Base-by-base conservation (phyloP, 2,329 filamentous ascomycete genomes). In the Thermochaetoides dissita region DNA sequence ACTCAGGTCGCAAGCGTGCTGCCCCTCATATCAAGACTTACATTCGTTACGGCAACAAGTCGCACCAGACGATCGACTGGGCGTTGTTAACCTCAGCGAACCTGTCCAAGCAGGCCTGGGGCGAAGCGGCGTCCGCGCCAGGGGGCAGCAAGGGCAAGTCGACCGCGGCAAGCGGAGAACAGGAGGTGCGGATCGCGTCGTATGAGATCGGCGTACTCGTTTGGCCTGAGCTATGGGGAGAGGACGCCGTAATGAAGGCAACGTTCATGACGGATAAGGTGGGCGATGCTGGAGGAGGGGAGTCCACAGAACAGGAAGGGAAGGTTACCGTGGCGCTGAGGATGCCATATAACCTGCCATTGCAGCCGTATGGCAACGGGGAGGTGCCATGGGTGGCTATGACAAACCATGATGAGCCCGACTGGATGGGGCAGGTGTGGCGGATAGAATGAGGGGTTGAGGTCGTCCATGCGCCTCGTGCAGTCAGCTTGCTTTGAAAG, bases 11-110 rank as follows among this genome's bases (percentile, higher is more conserved):
- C 41, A 67, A 74, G 38, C 69, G 76, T 30, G 86, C 85, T 11
- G 84, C 85, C 1, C 87, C 87, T 0, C 87, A 94, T 52, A 83
- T 94, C 57, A 94, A 94, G 59, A 94, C 86, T 0, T 94, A 91
- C 54, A 77, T 88, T 36, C 75, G 83, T 5, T 87, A 71, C 50
- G 61, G 64, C 41, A 50, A 58, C n/a, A 54, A 63, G 11, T 59
- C 62, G 0, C 37, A 39, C 32, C 11, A 12, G 12, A 28, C 40
- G 4, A 78, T 93, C 34, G 83, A 91, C 55, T 94, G 87, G 88
- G 85, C 84, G 2, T 67, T 94, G 49, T 58, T 93, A 2, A 93
- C 85, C 0, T 91, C 84, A n/a, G 86, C 87, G n/a, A 94, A 94
- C 51, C 59, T 94, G 2, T 91, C 84, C 2, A 89, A 80, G 47